Percentiles rank a stretch among this genome's conserved stretches.
Conservation (phyloP, 441 rosid genomes). For the Brassica hybrid region DNA sequence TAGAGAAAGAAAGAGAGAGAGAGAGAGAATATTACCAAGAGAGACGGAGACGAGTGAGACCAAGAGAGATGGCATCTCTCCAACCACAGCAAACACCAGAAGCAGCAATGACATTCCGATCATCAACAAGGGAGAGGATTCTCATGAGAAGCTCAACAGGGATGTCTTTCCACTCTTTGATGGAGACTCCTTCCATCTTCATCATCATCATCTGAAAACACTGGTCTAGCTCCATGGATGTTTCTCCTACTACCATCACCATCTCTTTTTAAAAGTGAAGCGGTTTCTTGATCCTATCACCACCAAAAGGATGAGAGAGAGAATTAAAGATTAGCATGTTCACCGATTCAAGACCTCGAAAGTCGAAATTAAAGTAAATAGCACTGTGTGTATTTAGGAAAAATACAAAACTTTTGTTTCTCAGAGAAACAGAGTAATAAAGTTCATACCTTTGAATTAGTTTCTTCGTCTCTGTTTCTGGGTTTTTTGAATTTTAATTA, state of each 20-base stretch:
- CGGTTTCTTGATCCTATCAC: slow-evolving; percentile 42
- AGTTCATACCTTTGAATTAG: slow-evolving; percentile 38
- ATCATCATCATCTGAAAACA: slow-evolving; percentile 73
- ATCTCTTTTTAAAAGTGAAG: slow-evolving; percentile 21
- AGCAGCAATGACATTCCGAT: slow-evolving; percentile 68
- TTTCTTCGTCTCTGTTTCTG: slow-evolving; percentile 31
- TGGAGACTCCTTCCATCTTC: slow-evolving; percentile 55
- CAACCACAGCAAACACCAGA: slow-evolving; percentile 89
- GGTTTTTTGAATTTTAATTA: neutral
- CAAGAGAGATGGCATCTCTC: slow-evolving; percentile 84
- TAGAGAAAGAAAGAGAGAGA: too few species aligned
- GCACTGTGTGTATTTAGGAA: neutral
- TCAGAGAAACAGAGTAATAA: neutral
- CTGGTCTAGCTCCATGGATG: slow-evolving; percentile 62
- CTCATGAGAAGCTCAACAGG: slow-evolving; percentile 80
- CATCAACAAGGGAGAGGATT: slow-evolving; percentile 76
- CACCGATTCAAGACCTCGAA: slow-evolving; percentile 28
- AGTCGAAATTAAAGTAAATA: slow-evolving; percentile 3
- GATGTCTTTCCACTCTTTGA: slow-evolving; percentile 83
- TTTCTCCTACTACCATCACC: slow-evolving; percentile 48
- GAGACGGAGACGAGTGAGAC: slow-evolving; percentile 76
- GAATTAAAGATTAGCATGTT: neutral
- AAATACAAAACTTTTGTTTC: slow-evolving; percentile 24
- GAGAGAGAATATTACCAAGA: slow-evolving; percentile 55
- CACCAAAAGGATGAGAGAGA: slow-evolving; percentile 24